Conservation (phyloP, 2,329 filamentous ascomycete species). For the Claviceps digitariae region DNA sequence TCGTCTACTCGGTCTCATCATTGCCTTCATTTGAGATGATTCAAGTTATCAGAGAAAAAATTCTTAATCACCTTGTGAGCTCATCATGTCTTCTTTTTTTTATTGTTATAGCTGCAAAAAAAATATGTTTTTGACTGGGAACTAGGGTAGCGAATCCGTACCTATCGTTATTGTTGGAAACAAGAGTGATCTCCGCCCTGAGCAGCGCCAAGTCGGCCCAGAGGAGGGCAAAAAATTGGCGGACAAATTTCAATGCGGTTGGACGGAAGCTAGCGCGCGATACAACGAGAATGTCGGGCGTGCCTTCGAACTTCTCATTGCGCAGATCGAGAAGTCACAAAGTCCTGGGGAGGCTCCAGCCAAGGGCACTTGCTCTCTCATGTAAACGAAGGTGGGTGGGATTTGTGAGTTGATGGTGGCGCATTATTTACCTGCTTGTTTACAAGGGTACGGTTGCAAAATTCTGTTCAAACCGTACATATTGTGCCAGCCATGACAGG, state of each 20-base stretch:
- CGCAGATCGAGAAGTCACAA: slow-evolving; percentile 86
- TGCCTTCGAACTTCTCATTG: slow-evolving; percentile 88
- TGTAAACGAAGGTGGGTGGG: slow-evolving; percentile 39
- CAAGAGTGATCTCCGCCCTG: slow-evolving; percentile 85
- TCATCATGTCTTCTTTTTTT: slow-evolving; percentile 5
- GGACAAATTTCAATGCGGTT: slow-evolving; percentile 80
- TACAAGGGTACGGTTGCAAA: background rate
- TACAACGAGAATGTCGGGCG: slow-evolving; percentile 90
- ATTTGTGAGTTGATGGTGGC: background rate
- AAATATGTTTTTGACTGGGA: background rate
- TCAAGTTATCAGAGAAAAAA: slow-evolving; percentile 90
- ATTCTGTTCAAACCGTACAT: background rate
- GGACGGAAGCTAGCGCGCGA: slow-evolving; percentile 86
- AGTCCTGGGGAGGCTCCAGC: slow-evolving; percentile 75
- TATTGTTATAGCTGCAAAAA: background rate
- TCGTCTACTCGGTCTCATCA: slow-evolving; percentile 94
- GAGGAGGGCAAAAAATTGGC: slow-evolving; percentile 78
- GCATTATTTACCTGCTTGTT: background rate
- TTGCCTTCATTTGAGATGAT: slow-evolving; percentile 97
- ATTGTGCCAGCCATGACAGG: background rate
- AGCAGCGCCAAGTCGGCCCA: slow-evolving; percentile 78
- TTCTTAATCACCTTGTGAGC: slow-evolving; percentile 81
- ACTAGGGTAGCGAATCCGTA: slow-evolving; percentile 76
- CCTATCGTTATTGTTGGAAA: slow-evolving; percentile 93
- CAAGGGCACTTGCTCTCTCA: slow-evolving; percentile 68